phyloP scores from a whole-genome alignment of 129 eudicot genomes.

The Flaveria trinervia region DNA sequence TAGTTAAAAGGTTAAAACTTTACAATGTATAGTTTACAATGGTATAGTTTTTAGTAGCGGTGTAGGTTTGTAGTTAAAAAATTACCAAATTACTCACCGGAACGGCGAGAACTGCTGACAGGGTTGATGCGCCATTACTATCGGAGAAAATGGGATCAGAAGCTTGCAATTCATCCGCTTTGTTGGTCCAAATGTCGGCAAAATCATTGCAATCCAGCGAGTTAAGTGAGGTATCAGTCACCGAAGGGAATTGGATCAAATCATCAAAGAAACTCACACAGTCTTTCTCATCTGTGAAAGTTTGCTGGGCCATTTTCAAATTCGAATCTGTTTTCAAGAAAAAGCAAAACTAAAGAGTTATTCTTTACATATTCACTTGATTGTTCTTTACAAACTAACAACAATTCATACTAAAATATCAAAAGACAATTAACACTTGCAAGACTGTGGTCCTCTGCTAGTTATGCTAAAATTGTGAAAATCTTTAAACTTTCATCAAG shows the following conservation, averaged over 20 bases:
- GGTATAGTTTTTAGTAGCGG: too few species aligned
- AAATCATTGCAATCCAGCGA: constrained; percentile 44
- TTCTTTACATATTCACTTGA: too few species aligned
- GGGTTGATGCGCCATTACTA: constrained; percentile 31
- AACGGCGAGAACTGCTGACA: constrained; percentile 70
- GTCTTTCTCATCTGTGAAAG: constrained; percentile 65
- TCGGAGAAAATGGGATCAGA: constrained; percentile 54
- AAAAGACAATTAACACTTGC: not conserved
- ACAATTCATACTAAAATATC: not conserved
- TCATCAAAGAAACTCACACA: constrained; percentile 75
- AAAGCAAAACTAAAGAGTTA: not conserved
- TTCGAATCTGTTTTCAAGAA: not conserved
- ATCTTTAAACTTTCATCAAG: constrained; percentile 4
- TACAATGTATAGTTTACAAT: too few species aligned
- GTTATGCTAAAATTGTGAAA: constrained; percentile 1
- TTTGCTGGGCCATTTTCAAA: constrained; percentile 41
- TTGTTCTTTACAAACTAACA: not conserved
- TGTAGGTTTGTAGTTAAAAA: too few species aligned
- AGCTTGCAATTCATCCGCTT: constrained; percentile 44
- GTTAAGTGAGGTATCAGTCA: constrained; percentile 32
- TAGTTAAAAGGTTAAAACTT: constrained; percentile 18
- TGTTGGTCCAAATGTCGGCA: constrained; percentile 51
- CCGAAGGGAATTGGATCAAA: constrained; percentile 67
- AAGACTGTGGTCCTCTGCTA: too few species aligned
- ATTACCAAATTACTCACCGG: constrained; percentile 54